These are phyloP conservation scores for Collariella sp. DNA, from an alignment of 495 filamentous ascomycete genomes.

Conservation along the genomic window DNA sequence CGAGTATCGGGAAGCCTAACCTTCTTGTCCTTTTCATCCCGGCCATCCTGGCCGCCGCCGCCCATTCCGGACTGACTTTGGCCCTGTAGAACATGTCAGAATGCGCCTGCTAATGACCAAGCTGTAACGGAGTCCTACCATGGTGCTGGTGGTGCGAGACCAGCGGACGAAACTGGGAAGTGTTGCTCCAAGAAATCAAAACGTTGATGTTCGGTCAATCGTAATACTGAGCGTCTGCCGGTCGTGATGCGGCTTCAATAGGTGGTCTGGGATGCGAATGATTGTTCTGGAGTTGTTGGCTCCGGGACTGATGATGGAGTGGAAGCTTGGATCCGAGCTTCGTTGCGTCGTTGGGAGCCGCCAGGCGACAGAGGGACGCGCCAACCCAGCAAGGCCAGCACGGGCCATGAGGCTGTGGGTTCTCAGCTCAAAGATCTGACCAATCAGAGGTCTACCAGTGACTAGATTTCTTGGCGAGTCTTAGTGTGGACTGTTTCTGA, in stretches of 20 bases:
- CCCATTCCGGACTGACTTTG: constrained; percentile 86
- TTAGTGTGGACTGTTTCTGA: no score
- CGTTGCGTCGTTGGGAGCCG: constrained; percentile 5
- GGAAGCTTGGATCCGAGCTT: constrained; percentile 1
- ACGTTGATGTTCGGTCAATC: not conserved
- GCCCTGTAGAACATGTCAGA: constrained; percentile 48
- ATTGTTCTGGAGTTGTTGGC: not conserved
- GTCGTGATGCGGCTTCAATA: not conserved
- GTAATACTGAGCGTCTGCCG: not conserved
- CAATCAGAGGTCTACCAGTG: no score
- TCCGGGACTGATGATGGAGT: constrained; percentile 1
- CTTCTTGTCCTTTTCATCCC: constrained; percentile 92
- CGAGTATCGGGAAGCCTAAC: constrained; percentile 44
- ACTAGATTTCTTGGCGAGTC: no score
- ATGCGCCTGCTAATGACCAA: not conserved
- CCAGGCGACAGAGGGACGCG: constrained; percentile 22
- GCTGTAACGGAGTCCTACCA: constrained; percentile 16
- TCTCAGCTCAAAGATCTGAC: not conserved
- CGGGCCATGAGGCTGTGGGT: not conserved
- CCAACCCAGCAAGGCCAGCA: not conserved
- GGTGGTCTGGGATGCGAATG: not conserved
- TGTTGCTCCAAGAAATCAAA: not conserved
- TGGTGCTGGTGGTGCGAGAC: constrained; percentile 9
- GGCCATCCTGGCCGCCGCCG: constrained; percentile 58
- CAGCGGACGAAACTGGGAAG: not conserved